Percentiles rank a stretch among this genome's conserved stretches.
Conservation (phyloP, 2,329 filamentous ascomycete genomes). For the Claviceps maximensis region DNA sequence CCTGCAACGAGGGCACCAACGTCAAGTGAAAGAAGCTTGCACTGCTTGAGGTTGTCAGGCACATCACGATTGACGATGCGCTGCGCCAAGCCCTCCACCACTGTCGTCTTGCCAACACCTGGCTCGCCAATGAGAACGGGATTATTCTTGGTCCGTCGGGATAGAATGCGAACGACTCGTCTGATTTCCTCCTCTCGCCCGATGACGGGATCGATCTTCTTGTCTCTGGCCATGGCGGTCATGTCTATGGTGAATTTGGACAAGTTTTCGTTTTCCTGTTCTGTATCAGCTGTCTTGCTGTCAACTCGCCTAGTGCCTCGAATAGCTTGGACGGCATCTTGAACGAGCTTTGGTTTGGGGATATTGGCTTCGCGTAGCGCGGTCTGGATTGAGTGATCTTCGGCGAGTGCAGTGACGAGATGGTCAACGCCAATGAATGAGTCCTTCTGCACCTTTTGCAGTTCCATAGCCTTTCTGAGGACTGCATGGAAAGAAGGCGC, state of each 20-base stretch:
- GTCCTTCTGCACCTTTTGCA: conserved; percentile 97
- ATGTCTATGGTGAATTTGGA: conserved; percentile 99
- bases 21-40: conserved; percentile 87
- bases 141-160: conserved; percentile 94
- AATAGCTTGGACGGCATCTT: conserved; percentile 82
- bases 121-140: conserved; percentile 95
- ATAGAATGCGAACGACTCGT: conserved; percentile 81
- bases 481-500: conserved; percentile 72
- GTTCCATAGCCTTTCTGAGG: conserved; percentile 69
- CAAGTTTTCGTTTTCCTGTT: conserved; percentile 86
- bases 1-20: conserved; percentile 91
- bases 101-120: conserved; percentile 96
- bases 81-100: conserved; percentile 89
- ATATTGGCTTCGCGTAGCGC: conserved; percentile 78
- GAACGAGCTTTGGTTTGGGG: conserved; percentile 79
- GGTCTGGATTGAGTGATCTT: conserved; percentile 62
- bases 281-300: conserved; percentile 87
- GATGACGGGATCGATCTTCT: conserved; percentile 96
- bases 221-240: conserved; percentile 90
- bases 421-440: conserved; percentile 91
- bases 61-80: conserved; percentile 96
- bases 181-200: conserved; percentile 92
- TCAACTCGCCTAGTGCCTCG: conserved; percentile 88
- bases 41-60: conserved; percentile 85
- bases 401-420: conserved; percentile 70